Base-by-base conservation (phyloP, 352 stramenopile species). In the Globisporangium yorkense region DNA sequence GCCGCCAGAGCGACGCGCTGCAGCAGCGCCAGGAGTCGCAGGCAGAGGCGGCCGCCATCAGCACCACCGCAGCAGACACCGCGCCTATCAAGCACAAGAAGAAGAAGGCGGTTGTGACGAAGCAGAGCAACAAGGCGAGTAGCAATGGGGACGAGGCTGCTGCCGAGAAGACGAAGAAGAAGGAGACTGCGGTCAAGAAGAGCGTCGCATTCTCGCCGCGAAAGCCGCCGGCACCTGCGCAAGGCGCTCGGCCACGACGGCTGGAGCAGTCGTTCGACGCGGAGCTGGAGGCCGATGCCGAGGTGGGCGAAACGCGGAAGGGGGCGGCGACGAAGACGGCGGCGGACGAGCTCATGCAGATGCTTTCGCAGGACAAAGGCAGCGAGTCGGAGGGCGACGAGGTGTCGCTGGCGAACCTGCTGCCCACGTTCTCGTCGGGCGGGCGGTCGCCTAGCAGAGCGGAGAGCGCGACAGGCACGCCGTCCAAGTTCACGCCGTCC, bases 381-480 rank as follows among this genome's bases (percentile, higher is more conserved):
- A 90, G 80, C 51, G 80, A 90, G 44, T 78, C 75, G 16, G 80
- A 89, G 54, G 70, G 72, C 43, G 70, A 75, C 13, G 72, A 71
- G 37, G 63, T 70, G 27, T 74, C 77, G 21, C 67, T 75, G 56
- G 49, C 71, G 53, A 84, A 70, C 64, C 70, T 90, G 39, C 81
- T 89, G 59, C 57, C 85, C 9, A 67, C 80, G 1, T 61, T 76
- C 12, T 67, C 71, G 1, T 45, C 67, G 2, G 49, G n/a, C 6
- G 43, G 61, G 4, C 54, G 61, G 12, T 37, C 52, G 9, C 39
- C 59, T 40, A 47, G 24, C 9, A 31, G 37, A 9, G 41, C 15
- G n/a, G 18, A 35, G 20, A 45, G 48, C 24, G 9, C 51, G 35
- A 55, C 39, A 2, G 57, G 13, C 29, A 51, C 52, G 13, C 53